Percentiles rank a stretch among this genome's conserved stretches.
These are phyloP conservation scores for Penicillium palitans DNA, from an alignment of 2,329 filamentous ascomycete genomes.

Conservation along the genomic window DNA sequence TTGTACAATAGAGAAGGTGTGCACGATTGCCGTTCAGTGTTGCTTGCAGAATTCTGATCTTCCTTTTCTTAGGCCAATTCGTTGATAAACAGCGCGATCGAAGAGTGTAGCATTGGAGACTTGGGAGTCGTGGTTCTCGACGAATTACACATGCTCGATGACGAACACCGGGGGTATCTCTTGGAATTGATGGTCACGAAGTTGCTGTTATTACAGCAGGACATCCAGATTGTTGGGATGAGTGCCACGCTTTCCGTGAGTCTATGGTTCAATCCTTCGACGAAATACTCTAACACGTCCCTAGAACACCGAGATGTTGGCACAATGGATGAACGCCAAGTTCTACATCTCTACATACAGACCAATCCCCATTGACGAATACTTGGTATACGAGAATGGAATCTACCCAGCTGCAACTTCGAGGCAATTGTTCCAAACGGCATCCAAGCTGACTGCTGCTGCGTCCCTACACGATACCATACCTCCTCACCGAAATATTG, in stretches of 20 bases:
- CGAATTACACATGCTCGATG: slow-evolving; percentile 80
- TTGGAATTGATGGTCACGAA: slow-evolving; percentile 74
- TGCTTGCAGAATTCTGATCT: slow-evolving; percentile 2
- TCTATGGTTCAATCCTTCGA: not conserved
- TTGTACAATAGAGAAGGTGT: slow-evolving; percentile 73
- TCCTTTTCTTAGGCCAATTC: slow-evolving; percentile 62
- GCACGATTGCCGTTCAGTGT: slow-evolving; percentile 31
- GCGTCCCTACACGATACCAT: slow-evolving; percentile 36
- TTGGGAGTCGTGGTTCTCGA: slow-evolving; percentile 70
- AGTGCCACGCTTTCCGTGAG: slow-evolving; percentile 72
- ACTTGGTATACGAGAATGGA: slow-evolving; percentile 69
- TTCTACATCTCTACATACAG: slow-evolving; percentile 72
- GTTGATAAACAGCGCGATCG: slow-evolving; percentile 70
- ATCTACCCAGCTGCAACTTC: slow-evolving; percentile 65
- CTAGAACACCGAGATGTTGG: slow-evolving; percentile 69
- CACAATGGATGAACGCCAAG: slow-evolving; percentile 68
- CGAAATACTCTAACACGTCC: slow-evolving; percentile 1
- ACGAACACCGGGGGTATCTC: slow-evolving; percentile 72
- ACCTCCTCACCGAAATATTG: slow-evolving; percentile 49
- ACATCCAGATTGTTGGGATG: slow-evolving; percentile 74
- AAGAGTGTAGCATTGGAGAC: slow-evolving; percentile 65
- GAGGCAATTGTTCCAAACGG: slow-evolving; percentile 58
- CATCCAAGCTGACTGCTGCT: slow-evolving; percentile 50
- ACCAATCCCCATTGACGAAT: slow-evolving; percentile 73
- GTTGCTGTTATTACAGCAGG: slow-evolving; percentile 65